Evolutionary conservation across 2,329 filamentous ascomycete species (phyloP).

Genomic region (Chaetomiaceae sp.): DNA sequence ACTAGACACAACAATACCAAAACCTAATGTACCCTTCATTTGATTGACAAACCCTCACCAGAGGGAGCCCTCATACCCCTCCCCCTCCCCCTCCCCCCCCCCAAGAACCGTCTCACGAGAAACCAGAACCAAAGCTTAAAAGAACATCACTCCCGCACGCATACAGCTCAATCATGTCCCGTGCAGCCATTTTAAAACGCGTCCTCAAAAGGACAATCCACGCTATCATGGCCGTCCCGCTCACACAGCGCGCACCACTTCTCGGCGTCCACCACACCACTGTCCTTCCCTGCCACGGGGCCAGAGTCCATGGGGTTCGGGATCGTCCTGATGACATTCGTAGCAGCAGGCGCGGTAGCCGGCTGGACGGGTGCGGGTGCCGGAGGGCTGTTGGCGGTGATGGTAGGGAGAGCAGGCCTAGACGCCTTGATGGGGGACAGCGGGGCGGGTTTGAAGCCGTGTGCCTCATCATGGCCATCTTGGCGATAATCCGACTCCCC

Average conservation of each 20-base stretch:
- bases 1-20: conserved; percentile 4
- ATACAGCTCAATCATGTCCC: no score
- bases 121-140: no score
- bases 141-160: no score
- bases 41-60: not conserved
- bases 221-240: conserved; percentile 91
- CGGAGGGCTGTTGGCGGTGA: conserved; percentile 25
- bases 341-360: conserved; percentile 31
- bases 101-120: no score
- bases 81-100: no score
- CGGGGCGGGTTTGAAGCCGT: conserved; percentile 48
- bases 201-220: conserved; percentile 90
- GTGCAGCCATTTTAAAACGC: no score
- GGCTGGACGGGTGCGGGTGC: conserved; percentile 13
- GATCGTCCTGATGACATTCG: conserved; percentile 41
- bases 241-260: conserved; percentile 99
- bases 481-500: conserved; percentile 2
- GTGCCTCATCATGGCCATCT: not conserved
- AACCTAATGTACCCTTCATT: not conserved
- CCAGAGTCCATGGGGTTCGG: conserved; percentile 62
- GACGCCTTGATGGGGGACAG: conserved; percentile 47
- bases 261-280: conserved; percentile 70
- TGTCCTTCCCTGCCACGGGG: conserved; percentile 73
- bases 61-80: no score
- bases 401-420: conserved; percentile 33